Conservation (phyloP, 305 asterid species). For the Solanum hybrid region DNA sequence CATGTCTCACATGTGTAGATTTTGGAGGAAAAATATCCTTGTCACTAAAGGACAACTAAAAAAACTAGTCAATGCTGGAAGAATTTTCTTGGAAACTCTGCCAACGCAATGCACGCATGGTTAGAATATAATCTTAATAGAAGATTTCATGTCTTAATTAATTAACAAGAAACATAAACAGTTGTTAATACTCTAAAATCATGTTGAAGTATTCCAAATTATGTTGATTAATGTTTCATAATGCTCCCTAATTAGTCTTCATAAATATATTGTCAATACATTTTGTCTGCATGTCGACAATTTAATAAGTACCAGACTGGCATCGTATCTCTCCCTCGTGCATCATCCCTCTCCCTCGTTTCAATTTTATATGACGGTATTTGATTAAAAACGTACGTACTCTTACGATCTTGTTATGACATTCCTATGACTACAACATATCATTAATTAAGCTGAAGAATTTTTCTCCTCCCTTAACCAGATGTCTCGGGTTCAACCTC, state of each 20-base stretch:
- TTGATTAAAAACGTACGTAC: not conserved
- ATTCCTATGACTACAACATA: no score
- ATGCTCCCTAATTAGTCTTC: not conserved
- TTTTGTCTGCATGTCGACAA: not conserved
- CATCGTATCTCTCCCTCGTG: not conserved
- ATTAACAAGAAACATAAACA: not conserved
- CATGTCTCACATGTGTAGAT: not conserved
- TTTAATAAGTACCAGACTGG: not conserved
- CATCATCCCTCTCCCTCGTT: not conserved
- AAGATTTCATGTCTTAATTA: slow-evolving; percentile 3
- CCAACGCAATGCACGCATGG: not conserved
- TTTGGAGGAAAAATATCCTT: not conserved
- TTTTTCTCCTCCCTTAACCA: no score
- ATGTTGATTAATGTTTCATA: not conserved
- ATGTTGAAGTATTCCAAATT: not conserved
- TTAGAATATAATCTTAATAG: not conserved
- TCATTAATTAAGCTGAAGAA: no score
- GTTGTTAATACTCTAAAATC: not conserved
- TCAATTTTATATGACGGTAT: not conserved
- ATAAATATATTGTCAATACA: not conserved
- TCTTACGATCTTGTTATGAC: no score
- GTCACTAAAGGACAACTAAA: not conserved
- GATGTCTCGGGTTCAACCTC: no score
- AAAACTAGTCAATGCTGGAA: not conserved
- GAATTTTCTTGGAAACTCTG: slow-evolving; percentile 1